Conservation (phyloP, 139 green algal species). For the Chlamydomonas asymmetrica region DNA sequence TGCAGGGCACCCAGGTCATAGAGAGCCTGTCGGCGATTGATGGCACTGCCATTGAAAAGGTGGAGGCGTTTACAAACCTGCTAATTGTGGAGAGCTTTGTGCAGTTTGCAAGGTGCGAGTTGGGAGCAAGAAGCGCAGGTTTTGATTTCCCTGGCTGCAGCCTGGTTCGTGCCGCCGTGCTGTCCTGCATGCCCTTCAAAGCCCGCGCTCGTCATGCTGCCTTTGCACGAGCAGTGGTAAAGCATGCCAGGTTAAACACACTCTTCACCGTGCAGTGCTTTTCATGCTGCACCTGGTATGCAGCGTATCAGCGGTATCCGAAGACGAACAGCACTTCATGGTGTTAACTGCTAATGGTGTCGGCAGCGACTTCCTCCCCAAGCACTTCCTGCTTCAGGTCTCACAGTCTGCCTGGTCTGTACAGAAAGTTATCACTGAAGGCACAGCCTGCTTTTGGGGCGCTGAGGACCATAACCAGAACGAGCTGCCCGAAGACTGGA, state of each 20-base stretch:
- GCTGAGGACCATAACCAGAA: slow-evolving; percentile 27
- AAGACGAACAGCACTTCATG: slow-evolving; percentile 35
- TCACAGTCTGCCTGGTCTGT: slow-evolving; percentile 21
- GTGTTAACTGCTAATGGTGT: slow-evolving; percentile 24
- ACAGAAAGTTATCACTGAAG: slow-evolving; percentile 26
- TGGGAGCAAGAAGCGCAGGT: not conserved
- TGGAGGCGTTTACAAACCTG: slow-evolving; percentile 35
- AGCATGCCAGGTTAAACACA: too few relatives aligned
- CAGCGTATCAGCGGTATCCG: slow-evolving; percentile 30
- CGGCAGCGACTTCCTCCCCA: slow-evolving; percentile 30
- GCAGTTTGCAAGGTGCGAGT: slow-evolving; percentile 26
- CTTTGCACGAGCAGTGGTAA: too few relatives aligned
- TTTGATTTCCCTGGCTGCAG: not conserved
- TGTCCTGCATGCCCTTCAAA: not conserved
- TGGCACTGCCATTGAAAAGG: slow-evolving; percentile 33
- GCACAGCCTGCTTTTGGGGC: slow-evolving; percentile 34
- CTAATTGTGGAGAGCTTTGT: slow-evolving; percentile 28
- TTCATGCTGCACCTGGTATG: not conserved
- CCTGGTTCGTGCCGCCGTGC: not conserved
- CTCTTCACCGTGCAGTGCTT: too few relatives aligned
- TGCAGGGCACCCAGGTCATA: slow-evolving; percentile 32
- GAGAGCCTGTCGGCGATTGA: slow-evolving; percentile 35
- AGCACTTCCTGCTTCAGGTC: slow-evolving; percentile 26
- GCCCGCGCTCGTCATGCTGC: not conserved
- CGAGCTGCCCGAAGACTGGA: slow-evolving; percentile 40